These are phyloP conservation scores for Leccinum subtestaceum DNA, from an alignment of 768 basidiomycete genomes.

Conservation along the genomic window DNA sequence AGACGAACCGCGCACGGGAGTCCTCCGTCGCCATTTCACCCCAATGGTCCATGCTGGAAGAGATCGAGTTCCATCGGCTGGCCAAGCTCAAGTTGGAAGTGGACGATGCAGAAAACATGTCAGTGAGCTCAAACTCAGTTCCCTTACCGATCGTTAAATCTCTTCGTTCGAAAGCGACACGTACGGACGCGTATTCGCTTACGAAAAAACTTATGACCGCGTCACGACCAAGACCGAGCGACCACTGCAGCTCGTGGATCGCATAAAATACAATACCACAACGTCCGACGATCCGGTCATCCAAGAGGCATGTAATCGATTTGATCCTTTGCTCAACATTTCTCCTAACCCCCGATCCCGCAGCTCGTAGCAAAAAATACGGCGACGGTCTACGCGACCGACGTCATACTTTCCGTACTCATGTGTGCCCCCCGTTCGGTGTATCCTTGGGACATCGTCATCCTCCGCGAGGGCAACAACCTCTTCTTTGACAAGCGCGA, in stretches of 20 bases:
- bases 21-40: conserved; percentile 91
- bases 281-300: conserved; percentile 98
- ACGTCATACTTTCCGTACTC: conserved; percentile 89
- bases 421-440: conserved; percentile 96
- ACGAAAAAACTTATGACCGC: conserved; percentile 94
- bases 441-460: conserved; percentile 98
- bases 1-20: conserved; percentile 85
- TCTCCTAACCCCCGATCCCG: not conserved
- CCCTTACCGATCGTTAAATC: conserved; percentile 6
- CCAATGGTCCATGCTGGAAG: conserved; percentile 94
- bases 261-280: conserved; percentile 95
- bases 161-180: conserved; percentile 51
- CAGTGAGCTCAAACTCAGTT: conserved; percentile 28
- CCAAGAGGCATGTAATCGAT: conserved; percentile 58
- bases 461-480: conserved; percentile 88
- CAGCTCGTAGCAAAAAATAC: conserved; percentile 79
- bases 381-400: conserved; percentile 90
- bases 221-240: conserved; percentile 91
- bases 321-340: not conserved
- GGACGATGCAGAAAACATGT: conserved; percentile 90
- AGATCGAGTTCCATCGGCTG: conserved; percentile 93
- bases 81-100: conserved; percentile 92
- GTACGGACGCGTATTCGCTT: conserved; percentile 87
- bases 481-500: conserved; percentile 97
- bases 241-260: conserved; percentile 88